phyloP scores from a whole-genome alignment of 305 asterid species.

The Solanum hybrid region DNA sequence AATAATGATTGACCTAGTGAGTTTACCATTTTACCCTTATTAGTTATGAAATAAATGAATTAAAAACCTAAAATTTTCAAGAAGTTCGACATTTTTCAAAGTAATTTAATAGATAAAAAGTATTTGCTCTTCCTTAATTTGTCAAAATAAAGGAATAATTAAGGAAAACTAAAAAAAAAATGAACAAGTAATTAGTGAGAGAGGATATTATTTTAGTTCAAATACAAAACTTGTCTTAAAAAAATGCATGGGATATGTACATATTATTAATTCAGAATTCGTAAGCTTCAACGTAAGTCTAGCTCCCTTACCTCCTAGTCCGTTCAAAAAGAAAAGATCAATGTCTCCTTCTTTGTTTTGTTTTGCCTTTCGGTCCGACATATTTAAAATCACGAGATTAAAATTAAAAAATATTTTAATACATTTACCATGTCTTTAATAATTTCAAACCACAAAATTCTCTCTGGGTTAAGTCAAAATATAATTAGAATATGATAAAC shows the following conservation, averaged over 20 bases:
- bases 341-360: not conserved
- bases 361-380: not conserved
- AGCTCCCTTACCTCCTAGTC: not conserved
- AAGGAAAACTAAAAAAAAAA: too few relatives aligned
- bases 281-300: not conserved
- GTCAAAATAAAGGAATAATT: fast-evolving
- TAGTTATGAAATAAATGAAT: not conserved
- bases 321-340: not conserved
- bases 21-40: too few relatives aligned
- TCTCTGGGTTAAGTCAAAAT: not conserved
- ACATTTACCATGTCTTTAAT: not conserved
- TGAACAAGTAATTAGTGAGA: not conserved
- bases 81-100: fast-evolving
- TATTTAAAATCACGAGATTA: not conserved
- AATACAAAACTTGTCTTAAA: not conserved
- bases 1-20: not conserved
- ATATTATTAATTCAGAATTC: not conserved
- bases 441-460: not conserved
- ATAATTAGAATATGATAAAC: too few relatives aligned
- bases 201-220: not conserved
- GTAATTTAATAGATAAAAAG: not conserved
- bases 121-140: not conserved
- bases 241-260: not conserved
- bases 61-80: too few relatives aligned
- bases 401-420: not conserved